These are phyloP conservation scores for Rosa hybrid DNA, from an alignment of 331 rosid genomes.

Conservation along the genomic window DNA sequence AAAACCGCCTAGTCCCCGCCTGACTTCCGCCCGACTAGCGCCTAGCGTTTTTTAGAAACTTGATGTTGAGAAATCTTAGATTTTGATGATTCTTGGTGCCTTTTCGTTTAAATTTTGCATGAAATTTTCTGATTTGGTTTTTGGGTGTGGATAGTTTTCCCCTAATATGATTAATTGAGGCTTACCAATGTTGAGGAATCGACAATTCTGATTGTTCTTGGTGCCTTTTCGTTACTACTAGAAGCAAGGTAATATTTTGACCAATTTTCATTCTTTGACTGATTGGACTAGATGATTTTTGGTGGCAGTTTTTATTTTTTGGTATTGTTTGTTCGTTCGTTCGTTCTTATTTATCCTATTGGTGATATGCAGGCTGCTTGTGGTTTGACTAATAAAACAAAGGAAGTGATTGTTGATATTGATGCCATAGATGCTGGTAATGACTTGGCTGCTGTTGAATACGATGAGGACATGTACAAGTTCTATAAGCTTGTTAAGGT, in stretches of 20 bases:
- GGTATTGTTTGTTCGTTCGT: neutral
- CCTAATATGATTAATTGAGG: neutral
- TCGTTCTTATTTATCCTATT: neutral
- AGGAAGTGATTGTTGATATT: constrained; percentile 58
- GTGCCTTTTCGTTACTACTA: constrained; percentile 41
- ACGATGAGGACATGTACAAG: constrained; percentile 79
- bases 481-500: constrained; percentile 80
- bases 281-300: neutral
- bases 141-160: neutral
- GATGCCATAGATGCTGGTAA: constrained; percentile 66
- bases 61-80: neutral
- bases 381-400: constrained; percentile 65
- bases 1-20: no score
- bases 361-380: constrained; percentile 61
- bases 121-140: neutral
- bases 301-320: neutral
- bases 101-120: neutral
- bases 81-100: neutral
- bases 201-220: neutral
- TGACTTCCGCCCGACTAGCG: no score
- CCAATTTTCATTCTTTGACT: neutral
- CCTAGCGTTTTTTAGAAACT: no score
- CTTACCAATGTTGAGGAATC: neutral
- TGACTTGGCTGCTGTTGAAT: constrained; percentile 86
- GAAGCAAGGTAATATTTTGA: constrained; percentile 69